phyloP scores from a whole-genome alignment of 345 rosid genomes.

The Brassica cretica region DNA sequence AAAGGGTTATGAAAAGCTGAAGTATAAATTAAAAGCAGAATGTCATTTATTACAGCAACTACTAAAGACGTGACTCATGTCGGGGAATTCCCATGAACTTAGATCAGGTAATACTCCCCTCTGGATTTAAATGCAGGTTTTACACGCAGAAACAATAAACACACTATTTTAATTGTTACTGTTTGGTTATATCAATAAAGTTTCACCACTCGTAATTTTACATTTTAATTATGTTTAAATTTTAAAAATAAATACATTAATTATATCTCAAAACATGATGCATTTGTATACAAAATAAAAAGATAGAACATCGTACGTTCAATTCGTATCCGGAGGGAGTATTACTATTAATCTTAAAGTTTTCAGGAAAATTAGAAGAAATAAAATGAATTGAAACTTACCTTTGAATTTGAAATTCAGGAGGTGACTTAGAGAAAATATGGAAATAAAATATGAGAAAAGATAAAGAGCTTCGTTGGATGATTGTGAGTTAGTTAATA shows the following conservation, averaged over 20 bases:
- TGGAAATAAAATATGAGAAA: not conserved
- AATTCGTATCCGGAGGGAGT: too few relatives aligned
- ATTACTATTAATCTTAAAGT: not conserved
- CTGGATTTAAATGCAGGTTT: too few relatives aligned
- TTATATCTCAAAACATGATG: too few relatives aligned
- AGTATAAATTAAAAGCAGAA: not conserved
- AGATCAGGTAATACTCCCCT: not conserved
- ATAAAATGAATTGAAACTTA: not conserved
- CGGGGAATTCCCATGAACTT: not conserved
- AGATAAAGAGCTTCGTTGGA: not conserved
- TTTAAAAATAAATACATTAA: too few relatives aligned
- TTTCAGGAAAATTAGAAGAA: not conserved
- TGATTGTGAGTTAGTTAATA: not conserved
- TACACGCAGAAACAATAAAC: too few relatives aligned
- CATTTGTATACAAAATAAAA: too few relatives aligned
- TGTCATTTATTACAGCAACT: slow-evolving; percentile 24
- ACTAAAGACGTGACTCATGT: not conserved
- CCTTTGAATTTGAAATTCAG: slow-evolving; percentile 16
- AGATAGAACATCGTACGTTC: too few relatives aligned
- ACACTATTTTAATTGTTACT: too few relatives aligned
- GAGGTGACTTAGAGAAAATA: not conserved
- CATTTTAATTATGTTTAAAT: too few relatives aligned
- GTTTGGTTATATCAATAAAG: too few relatives aligned
- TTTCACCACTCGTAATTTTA: too few relatives aligned
- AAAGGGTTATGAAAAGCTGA: slow-evolving; percentile 36